phyloP scores from a whole-genome alignment of 177 flowering plant species.

The Vitis hybrid region DNA sequence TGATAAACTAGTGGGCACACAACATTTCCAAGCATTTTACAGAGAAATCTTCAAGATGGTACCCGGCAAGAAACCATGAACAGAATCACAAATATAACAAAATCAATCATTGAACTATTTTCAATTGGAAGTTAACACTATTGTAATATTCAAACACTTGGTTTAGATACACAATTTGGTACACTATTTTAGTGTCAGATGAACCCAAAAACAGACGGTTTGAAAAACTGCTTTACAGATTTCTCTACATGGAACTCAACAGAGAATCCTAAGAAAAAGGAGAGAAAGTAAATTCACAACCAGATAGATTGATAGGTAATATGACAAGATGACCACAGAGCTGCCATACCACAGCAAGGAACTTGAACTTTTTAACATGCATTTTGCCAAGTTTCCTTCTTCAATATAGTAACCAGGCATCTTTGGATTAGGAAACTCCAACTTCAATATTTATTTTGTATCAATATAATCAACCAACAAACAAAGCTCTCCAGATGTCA shows the following conservation, averaged over 20 bases:
- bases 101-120: neutral
- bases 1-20: neutral
- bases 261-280: constrained; percentile 1
- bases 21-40: neutral
- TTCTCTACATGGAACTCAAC: constrained; percentile 12
- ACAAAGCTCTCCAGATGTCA: neutral
- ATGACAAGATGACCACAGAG: constrained; percentile 5
- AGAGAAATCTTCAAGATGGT: neutral
- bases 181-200: constrained; percentile 11
- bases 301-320: neutral
- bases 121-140: neutral
- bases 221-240: constrained; percentile 12
- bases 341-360: constrained; percentile 4
- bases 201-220: neutral
- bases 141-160: neutral
- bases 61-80: neutral
- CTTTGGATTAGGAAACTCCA: neutral
- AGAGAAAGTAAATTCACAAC: constrained; percentile 9
- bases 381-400: neutral
- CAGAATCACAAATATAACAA: neutral
- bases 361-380: neutral
- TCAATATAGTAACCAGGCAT: neutral
- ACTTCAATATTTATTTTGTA: neutral
- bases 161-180: constrained; percentile 17
- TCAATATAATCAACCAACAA: neutral